A percentile compares a stretch with the other conserved stretches of the same genome.
Evolutionary conservation across 371 early-diverging fungal species (phyloP).

Genomic region (Mortierella sp.): DNA sequence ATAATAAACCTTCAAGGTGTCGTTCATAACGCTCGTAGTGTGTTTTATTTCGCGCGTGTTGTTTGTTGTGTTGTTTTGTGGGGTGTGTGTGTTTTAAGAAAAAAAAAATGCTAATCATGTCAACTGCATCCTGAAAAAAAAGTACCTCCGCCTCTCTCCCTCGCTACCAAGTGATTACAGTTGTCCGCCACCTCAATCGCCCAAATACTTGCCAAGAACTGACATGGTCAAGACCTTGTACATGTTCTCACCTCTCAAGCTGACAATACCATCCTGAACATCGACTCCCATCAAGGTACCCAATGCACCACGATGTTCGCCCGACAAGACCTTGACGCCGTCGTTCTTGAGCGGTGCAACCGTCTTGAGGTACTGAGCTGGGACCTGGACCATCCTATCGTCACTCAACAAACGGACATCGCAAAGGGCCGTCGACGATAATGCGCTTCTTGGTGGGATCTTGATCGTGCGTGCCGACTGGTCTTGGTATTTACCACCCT

Average conservation of each 20-base stretch:
- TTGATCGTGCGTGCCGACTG: slow-evolving; percentile 61
- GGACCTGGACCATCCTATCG: slow-evolving; percentile 57
- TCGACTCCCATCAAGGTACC: slow-evolving; percentile 88
- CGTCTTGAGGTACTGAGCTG: slow-evolving; percentile 71
- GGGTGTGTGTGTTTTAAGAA: not conserved
- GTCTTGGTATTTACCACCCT: slow-evolving; percentile 50
- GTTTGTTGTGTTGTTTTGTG: not conserved
- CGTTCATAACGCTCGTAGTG: not conserved
- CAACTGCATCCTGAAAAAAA: not conserved
- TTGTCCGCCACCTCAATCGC: slow-evolving; percentile 8
- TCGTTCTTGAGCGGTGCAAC: slow-evolving; percentile 86
- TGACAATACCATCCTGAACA: slow-evolving; percentile 86
- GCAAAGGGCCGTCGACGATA: slow-evolving; percentile 63
- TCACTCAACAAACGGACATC: slow-evolving; percentile 57
- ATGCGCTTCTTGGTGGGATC: slow-evolving; percentile 66
- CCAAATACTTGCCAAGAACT: slow-evolving; percentile 72
- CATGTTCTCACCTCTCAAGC: slow-evolving; percentile 71
- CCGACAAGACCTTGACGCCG: slow-evolving; percentile 80
- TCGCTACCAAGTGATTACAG: not conserved
- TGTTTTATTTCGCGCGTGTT: not conserved
- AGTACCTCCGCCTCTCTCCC: not conserved
- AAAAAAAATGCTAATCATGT: not conserved
- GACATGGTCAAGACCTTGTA: slow-evolving; percentile 76
- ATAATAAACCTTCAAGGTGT: not conserved
- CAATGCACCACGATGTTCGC: slow-evolving; percentile 77